These are phyloP conservation scores for Sclerotinia spermophila DNA, from an alignment of 2,329 filamentous ascomycete genomes.

Conservation along the genomic window DNA sequence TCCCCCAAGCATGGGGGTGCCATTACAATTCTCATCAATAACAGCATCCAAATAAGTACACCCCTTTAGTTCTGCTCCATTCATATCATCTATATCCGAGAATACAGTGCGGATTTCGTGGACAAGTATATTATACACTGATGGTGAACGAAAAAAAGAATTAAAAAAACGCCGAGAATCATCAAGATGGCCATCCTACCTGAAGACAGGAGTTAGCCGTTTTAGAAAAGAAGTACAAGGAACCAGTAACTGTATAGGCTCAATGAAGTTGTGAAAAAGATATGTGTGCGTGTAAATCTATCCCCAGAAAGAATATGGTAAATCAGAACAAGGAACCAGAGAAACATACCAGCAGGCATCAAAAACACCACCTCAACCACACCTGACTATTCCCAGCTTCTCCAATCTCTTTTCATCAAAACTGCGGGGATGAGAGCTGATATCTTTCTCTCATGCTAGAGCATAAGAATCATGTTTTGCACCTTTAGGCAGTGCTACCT, in stretches of 20 bases:
- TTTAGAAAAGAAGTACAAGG: background rate
- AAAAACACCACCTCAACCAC: background rate
- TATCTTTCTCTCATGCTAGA: background rate
- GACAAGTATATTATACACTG: background rate
- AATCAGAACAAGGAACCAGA: too few species aligned
- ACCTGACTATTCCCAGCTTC: background rate
- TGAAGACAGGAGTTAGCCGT: background rate
- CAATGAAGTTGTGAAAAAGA: background rate
- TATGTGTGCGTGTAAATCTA: background rate
- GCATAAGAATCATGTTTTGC: background rate
- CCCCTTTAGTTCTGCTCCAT: background rate
- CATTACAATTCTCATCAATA: background rate
- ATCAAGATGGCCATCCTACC: background rate
- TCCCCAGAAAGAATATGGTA: rapidly evolving
- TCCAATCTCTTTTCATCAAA: background rate
- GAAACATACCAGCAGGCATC: background rate
- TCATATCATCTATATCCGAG: background rate
- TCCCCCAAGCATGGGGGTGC: background rate
- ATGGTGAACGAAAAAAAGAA: background rate
- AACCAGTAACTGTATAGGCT: background rate
- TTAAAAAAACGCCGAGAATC: background rate
- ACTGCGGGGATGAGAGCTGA: rapidly evolving
- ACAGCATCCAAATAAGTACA: background rate
- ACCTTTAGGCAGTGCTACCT: background rate
- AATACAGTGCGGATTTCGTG: background rate